Conservation (phyloP, 345 rosid genomes). For the Aquilaria yunnanensis region DNA sequence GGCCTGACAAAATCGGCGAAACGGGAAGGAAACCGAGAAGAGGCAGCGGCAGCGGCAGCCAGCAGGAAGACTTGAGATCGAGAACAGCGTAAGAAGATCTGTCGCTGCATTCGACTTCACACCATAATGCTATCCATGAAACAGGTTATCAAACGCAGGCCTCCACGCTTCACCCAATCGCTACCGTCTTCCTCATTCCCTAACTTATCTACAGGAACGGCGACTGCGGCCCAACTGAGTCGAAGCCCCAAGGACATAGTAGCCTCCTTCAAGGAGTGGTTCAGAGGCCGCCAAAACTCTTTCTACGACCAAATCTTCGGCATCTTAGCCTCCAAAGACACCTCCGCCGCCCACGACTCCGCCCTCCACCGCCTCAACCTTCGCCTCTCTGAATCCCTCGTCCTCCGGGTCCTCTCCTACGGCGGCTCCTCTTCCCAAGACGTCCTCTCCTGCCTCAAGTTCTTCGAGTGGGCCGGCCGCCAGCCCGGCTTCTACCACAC, state of each 20-base stretch:
- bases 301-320: conserved; percentile 38
- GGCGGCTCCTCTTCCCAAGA: conserved; percentile 28
- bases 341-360: conserved; percentile 14
- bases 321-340: conserved; percentile 24
- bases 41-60: too few relatives aligned
- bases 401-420: conserved; percentile 50
- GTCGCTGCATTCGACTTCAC: too few relatives aligned
- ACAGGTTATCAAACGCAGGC: too few relatives aligned
- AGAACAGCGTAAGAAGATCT: too few relatives aligned
- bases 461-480: conserved; percentile 93
- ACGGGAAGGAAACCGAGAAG: too few relatives aligned
- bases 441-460: conserved; percentile 61
- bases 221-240: too few relatives aligned
- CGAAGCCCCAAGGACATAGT: conserved; percentile 28
- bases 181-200: too few relatives aligned
- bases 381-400: conserved; percentile 46
- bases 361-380: conserved; percentile 42
- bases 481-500: conserved; percentile 61
- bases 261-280: conserved; percentile 51
- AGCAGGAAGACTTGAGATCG: too few relatives aligned
- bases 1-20: too few relatives aligned
- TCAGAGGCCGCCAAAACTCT: conserved; percentile 25
- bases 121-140: too few relatives aligned
- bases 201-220: too few relatives aligned
- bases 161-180: too few relatives aligned